A percentile compares a stretch with the other conserved stretches of the same genome.
Evolutionary conservation across 2,329 filamentous ascomycete species (phyloP).

Genomic region (Westerdykella aurantiaca): DNA sequence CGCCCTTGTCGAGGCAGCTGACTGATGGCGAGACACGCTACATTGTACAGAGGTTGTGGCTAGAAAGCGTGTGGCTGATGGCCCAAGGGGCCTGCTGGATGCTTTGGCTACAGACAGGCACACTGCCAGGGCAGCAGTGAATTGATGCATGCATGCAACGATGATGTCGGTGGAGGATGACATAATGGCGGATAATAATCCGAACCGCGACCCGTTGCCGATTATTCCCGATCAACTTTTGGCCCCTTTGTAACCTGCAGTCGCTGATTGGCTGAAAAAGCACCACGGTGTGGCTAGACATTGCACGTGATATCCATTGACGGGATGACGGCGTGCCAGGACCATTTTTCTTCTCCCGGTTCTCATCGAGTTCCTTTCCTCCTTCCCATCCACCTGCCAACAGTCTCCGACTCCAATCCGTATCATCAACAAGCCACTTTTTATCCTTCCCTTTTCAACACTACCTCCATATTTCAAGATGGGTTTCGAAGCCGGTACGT

Average conservation of each 20-base stretch:
- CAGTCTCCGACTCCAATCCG: conserved; percentile 5
- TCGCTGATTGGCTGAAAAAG: background rate
- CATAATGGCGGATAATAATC: background rate
- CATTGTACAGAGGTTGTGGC: no score
- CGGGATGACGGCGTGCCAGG: conserved; percentile 5
- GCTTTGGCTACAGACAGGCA: no score
- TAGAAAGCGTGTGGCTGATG: no score
- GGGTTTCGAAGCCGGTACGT: conserved; percentile 39
- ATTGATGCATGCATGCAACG: background rate
- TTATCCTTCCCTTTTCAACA: conserved; percentile 1
- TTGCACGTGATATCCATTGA: background rate
- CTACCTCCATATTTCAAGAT: conserved; percentile 25
- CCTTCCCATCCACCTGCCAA: conserved; percentile 12
- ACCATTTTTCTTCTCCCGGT: conserved; percentile 19
- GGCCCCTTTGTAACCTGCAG: background rate
- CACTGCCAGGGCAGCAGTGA: no score
- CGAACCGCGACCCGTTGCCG: background rate
- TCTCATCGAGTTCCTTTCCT: conserved; percentile 16
- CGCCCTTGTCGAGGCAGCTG: no score
- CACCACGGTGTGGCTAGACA: background rate
- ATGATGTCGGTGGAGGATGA: background rate
- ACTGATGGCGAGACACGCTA: no score
- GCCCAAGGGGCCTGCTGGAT: no score
- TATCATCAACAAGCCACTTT: conserved; percentile 3
- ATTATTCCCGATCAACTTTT: background rate